phyloP scores from a whole-genome alignment of 2,329 filamentous ascomycete species.

The Coniosporium tulheliwenetii region DNA sequence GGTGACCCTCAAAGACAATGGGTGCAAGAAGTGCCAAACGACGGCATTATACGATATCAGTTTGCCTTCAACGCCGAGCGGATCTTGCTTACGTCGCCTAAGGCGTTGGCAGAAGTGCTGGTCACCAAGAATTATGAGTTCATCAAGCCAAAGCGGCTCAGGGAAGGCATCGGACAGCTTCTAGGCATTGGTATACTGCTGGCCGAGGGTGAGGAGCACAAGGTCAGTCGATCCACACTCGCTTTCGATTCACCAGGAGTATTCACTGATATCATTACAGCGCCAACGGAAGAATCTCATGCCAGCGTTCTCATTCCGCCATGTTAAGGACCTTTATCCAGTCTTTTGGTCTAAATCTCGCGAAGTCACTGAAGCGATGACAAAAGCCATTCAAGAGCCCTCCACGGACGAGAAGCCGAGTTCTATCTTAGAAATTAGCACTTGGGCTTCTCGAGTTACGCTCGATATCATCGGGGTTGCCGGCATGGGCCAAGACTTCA shows the following conservation, averaged over 20 bases:
- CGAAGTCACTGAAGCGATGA: constrained; percentile 22
- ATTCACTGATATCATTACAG: constrained; percentile 8
- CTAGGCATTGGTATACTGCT: constrained; percentile 60
- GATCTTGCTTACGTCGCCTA: constrained; percentile 28
- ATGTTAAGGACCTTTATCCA: constrained; percentile 33
- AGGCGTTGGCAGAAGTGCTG: constrained; percentile 32
- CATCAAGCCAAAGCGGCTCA: constrained; percentile 28
- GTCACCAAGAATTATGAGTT: constrained; percentile 36
- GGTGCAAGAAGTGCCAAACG: constrained; percentile 37
- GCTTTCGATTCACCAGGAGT: not conserved
- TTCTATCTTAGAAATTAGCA: constrained; percentile 25
- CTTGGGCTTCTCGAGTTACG: constrained; percentile 34
- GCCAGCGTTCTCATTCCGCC: constrained; percentile 34
- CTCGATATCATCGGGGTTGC: constrained; percentile 43
- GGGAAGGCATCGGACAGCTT: constrained; percentile 42
- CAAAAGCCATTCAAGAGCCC: constrained; percentile 15
- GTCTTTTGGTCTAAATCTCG: constrained; percentile 32
- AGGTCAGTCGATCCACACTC: constrained; percentile 23
- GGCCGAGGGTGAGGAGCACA: constrained; percentile 85
- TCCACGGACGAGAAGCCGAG: constrained; percentile 9
- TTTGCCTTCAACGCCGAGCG: constrained; percentile 30
- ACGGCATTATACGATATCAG: constrained; percentile 38
- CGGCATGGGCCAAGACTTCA: constrained; percentile 41
- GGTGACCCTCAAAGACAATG: constrained; percentile 32
- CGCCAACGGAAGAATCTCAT: constrained; percentile 31